A percentile compares a stretch with the other conserved stretches of the same genome.
phyloP scores from a whole-genome alignment of 208 protist species.

The Leishmania lainsoni region DNA sequence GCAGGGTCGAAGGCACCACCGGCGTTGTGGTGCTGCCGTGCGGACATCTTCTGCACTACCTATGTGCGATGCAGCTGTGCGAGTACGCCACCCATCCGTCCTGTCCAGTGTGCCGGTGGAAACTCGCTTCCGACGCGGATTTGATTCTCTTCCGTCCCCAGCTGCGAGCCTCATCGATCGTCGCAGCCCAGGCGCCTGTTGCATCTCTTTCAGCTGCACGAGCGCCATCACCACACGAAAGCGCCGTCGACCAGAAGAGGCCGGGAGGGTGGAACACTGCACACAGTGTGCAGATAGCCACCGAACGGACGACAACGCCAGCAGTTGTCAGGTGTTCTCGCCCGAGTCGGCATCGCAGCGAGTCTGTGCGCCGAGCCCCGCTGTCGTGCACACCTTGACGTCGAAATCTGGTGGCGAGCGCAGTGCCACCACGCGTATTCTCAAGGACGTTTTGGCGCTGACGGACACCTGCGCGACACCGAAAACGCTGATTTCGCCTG shows the following conservation, averaged over 20 bases:
- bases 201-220: too few species aligned
- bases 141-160: slow-evolving; percentile 57
- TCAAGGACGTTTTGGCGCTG: background rate
- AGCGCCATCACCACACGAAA: background rate
- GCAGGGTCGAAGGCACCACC: slow-evolving; percentile 20
- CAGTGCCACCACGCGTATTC: background rate
- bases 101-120: slow-evolving; percentile 78
- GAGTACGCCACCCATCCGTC: slow-evolving; percentile 41
- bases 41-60: slow-evolving; percentile 78
- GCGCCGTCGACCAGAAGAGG: background rate
- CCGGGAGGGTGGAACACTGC: background rate
- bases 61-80: slow-evolving; percentile 71
- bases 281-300: background rate
- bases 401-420: background rate
- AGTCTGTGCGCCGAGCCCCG: background rate
- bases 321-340: slow-evolving; percentile 5
- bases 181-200: background rate
- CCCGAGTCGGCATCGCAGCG: background rate
- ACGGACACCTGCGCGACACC: background rate
- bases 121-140: slow-evolving; percentile 28
- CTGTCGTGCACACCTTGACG: background rate
- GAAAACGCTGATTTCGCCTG: background rate
- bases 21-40: slow-evolving; percentile 47
- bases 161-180: slow-evolving; percentile 16
- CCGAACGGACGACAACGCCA: slow-evolving; percentile 4